A percentile compares a stretch with the other conserved stretches of the same genome.
Conservation (phyloP, 805 yeast genomes). For the Candida insectorum region DNA sequence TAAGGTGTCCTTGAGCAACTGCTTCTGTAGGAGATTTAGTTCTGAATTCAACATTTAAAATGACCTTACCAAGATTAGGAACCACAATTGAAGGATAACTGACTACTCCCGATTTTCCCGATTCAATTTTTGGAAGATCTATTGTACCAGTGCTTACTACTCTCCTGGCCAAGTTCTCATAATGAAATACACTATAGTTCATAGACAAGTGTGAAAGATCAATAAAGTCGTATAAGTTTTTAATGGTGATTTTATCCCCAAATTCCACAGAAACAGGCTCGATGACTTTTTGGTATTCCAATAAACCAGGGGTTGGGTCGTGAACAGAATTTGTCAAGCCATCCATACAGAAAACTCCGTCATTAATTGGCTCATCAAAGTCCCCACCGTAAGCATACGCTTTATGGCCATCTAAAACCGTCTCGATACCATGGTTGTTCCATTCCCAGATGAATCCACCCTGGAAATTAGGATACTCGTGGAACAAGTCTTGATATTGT, state of each 20-base stretch:
- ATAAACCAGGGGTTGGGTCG: constrained; percentile 30
- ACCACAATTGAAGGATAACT: no score
- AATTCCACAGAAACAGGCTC: constrained; percentile 22
- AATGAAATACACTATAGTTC: neutral
- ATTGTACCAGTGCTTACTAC: no score
- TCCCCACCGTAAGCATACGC: constrained; percentile 33
- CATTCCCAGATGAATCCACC: constrained; percentile 42
- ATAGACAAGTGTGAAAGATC: constrained; percentile 10
- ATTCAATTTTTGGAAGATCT: no score
- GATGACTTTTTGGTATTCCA: constrained; percentile 28
- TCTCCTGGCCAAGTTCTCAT: no score
- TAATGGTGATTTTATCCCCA: constrained; percentile 10
- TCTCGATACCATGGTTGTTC: constrained; percentile 33
- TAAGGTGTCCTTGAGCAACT: constrained; percentile 16
- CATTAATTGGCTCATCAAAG: constrained; percentile 31
- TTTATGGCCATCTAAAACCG: constrained; percentile 4
- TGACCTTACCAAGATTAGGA: neutral
- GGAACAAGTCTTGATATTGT: constrained; percentile 30
- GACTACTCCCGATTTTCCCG: no score
- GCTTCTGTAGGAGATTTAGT: constrained; percentile 6
- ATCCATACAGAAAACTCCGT: constrained; percentile 35
- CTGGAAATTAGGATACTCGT: constrained; percentile 22
- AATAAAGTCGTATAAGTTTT: constrained; percentile 17
- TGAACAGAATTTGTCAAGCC: constrained; percentile 29
- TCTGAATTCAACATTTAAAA: constrained; percentile 9